phyloP scores from a whole-genome alignment of 345 rosid species.

The Eucalyptus pauciflora region DNA sequence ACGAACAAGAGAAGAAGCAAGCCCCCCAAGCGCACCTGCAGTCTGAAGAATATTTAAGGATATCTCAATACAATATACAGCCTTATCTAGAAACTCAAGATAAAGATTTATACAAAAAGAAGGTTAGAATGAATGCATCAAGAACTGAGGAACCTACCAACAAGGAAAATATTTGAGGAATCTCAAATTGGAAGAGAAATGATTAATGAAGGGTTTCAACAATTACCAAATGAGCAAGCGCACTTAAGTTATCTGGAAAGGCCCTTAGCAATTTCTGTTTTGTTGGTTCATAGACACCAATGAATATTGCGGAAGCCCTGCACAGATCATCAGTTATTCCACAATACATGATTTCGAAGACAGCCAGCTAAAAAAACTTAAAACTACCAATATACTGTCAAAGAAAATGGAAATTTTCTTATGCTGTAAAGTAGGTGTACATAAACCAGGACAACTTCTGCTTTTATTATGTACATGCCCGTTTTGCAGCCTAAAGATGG shows the following conservation, averaged over 20 bases:
- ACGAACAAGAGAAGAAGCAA: constrained; percentile 87
- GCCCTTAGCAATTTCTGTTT: constrained; percentile 74
- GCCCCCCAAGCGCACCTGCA: constrained; percentile 93
- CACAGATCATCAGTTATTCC: background rate
- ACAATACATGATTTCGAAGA: background rate
- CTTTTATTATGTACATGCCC: background rate
- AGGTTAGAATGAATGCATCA: background rate
- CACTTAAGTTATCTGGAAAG: constrained; percentile 77
- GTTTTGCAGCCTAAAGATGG: background rate
- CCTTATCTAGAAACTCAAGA: background rate
- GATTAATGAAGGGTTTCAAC: constrained; percentile 1
- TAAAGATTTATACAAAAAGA: background rate
- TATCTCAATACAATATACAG: background rate
- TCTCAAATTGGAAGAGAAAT: background rate
- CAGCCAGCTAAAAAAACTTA: background rate
- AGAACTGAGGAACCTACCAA: background rate
- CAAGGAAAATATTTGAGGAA: background rate
- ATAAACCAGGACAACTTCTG: background rate
- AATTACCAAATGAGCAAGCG: constrained; percentile 73
- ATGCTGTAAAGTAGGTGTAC: background rate
- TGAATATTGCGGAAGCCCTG: constrained; percentile 91
- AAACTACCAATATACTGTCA: background rate
- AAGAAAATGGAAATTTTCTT: background rate
- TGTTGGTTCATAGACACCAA: constrained; percentile 93
- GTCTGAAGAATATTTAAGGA: constrained; percentile 31